These are phyloP conservation scores for Leccinum longicurvipes DNA, from an alignment of 768 basidiomycete genomes.

Conservation along the genomic window DNA sequence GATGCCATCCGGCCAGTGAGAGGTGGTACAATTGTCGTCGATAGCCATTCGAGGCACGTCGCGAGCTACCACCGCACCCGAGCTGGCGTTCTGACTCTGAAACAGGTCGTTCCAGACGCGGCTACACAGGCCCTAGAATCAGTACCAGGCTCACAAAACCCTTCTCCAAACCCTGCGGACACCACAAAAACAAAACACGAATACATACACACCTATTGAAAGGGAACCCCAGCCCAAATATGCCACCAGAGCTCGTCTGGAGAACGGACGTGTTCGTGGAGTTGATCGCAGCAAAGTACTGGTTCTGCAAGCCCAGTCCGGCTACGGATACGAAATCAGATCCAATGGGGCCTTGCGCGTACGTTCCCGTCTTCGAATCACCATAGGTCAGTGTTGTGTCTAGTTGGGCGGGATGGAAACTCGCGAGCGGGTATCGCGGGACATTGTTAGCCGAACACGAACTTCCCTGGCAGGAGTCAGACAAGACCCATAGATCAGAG, in stretches of 20 bases:
- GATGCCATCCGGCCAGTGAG: slow-evolving; percentile 4
- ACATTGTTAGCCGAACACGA: slow-evolving; percentile 36
- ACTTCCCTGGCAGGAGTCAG: slow-evolving; percentile 48
- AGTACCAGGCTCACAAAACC: background rate
- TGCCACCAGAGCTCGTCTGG: slow-evolving; percentile 57
- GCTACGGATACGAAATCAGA: slow-evolving; percentile 55
- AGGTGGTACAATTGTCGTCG: background rate
- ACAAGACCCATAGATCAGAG: slow-evolving; percentile 72
- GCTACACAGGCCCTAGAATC: slow-evolving; percentile 27
- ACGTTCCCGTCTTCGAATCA: slow-evolving; percentile 68
- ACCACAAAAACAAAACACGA: background rate
- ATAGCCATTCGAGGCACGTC: background rate
- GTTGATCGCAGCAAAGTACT: slow-evolving; percentile 66
- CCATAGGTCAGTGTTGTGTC: slow-evolving; percentile 59
- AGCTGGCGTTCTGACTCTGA: slow-evolving; percentile 6
- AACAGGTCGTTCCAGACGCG: slow-evolving; percentile 46
- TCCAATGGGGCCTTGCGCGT: slow-evolving; percentile 62
- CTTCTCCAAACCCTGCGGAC: background rate
- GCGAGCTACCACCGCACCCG: background rate
- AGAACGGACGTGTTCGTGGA: slow-evolving; percentile 63
- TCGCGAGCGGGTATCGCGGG: slow-evolving; percentile 47
- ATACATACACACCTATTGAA: slow-evolving; percentile 51
- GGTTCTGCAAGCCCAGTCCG: slow-evolving; percentile 44
- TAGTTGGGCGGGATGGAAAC: slow-evolving; percentile 46
- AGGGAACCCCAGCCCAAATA: slow-evolving; percentile 76